Evolutionary conservation across 345 rosid species (phyloP).

Genomic region (Iberis pinnata): DNA sequence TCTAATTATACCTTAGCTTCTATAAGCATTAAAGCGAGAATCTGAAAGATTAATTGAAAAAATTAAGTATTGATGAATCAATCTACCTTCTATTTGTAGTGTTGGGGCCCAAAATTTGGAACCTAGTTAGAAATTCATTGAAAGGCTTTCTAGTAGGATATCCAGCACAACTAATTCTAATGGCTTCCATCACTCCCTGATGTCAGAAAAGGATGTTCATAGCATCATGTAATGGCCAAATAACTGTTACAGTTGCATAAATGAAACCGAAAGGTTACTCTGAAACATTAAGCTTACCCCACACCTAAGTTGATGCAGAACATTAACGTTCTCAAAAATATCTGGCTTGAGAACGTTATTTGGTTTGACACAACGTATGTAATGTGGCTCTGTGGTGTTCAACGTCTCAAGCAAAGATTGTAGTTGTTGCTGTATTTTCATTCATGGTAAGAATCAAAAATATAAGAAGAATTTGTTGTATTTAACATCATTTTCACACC

Average conservation of each 20-base stretch:
- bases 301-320: constrained; percentile 87
- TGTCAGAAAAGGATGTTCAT: constrained; percentile 10
- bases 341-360: constrained; percentile 87
- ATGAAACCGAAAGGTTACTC: constrained; percentile 20
- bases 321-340: constrained; percentile 72
- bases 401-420: constrained; percentile 87
- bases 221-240: constrained; percentile 7
- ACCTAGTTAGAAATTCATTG: constrained; percentile 61
- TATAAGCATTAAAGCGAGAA: constrained; percentile 2
- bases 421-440: constrained; percentile 81
- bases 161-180: constrained; percentile 97
- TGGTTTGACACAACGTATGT: constrained; percentile 96
- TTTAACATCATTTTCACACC: constrained; percentile 38
- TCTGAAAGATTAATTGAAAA: constrained; percentile 10
- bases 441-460: constrained; percentile 6
- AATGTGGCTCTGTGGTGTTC: constrained; percentile 89
- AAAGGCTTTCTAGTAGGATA: constrained; percentile 86
- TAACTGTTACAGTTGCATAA: constrained; percentile 4
- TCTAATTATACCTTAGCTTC: background rate
- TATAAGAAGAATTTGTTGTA: constrained; percentile 8
- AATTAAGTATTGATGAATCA: constrained; percentile 7
- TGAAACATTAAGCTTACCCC: constrained; percentile 65
- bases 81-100: constrained; percentile 49
- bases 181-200: constrained; percentile 98
- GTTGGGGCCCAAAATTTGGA: constrained; percentile 59